Percentiles rank a stretch among this genome's conserved stretches.
These are phyloP conservation scores for Colletotrichum scovillei DNA, from an alignment of 2,329 filamentous ascomycete species.

Conservation along the genomic window DNA sequence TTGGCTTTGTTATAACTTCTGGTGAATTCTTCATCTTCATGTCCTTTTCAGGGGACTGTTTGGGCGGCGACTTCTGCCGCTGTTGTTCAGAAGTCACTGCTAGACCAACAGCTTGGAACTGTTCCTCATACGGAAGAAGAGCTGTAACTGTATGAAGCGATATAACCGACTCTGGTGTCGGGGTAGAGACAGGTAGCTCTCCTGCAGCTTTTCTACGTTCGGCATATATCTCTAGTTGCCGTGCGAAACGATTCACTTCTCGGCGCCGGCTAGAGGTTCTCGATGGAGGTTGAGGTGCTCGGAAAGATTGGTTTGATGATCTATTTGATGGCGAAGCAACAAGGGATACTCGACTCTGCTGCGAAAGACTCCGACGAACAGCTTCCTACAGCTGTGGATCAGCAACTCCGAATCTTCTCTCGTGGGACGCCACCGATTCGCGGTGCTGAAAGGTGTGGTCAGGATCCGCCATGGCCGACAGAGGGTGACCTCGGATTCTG, in stretches of 20 bases:
- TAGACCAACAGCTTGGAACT: slow-evolving; percentile 65
- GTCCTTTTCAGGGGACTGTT: background rate
- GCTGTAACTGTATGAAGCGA: slow-evolving; percentile 64
- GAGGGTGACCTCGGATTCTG: background rate
- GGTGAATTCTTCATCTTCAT: background rate
- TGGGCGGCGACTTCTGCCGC: slow-evolving; percentile 38
- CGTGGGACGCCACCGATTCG: background rate
- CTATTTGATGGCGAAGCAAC: slow-evolving; percentile 25
- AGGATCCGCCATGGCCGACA: background rate
- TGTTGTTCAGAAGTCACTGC: slow-evolving; percentile 66
- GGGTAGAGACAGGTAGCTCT: slow-evolving; percentile 51
- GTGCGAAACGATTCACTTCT: slow-evolving; percentile 48
- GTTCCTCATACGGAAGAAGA: slow-evolving; percentile 62
- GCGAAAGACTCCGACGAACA: slow-evolving; percentile 35
- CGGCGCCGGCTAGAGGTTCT: slow-evolving; percentile 56
- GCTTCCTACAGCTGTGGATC: slow-evolving; percentile 36
- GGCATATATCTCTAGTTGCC: slow-evolving; percentile 34
- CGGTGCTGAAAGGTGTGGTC: background rate
- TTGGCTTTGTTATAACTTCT: too few relatives aligned
- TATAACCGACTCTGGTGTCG: slow-evolving; percentile 53
- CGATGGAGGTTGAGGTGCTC: slow-evolving; percentile 41
- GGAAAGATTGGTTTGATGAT: slow-evolving; percentile 1
- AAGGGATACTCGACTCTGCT: slow-evolving; percentile 35
- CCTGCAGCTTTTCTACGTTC: slow-evolving; percentile 50
- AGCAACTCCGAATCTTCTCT: slow-evolving; percentile 31